Evolutionary conservation across 2,329 filamentous ascomycete species (phyloP).

Genomic region (Diaporthe citrichinensis): DNA sequence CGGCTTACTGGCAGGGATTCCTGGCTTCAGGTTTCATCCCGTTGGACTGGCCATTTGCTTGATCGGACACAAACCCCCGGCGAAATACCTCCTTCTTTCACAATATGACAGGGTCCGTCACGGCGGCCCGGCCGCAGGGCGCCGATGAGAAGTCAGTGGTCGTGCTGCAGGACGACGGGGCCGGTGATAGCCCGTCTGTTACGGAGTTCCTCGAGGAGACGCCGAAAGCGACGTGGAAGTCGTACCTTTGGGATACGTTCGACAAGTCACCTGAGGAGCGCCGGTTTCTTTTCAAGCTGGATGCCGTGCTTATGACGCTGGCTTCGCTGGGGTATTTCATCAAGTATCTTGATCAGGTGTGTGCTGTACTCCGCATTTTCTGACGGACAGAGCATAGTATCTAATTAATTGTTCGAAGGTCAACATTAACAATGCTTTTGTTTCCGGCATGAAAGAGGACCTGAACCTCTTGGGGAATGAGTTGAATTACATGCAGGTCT

Average conservation of each 20-base stretch:
- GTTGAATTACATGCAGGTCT: conserved; percentile 53
- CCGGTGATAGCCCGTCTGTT: neutral
- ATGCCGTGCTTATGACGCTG: conserved; percentile 53
- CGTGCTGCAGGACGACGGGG: conserved; percentile 10
- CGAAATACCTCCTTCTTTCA: neutral
- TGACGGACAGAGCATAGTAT: neutral
- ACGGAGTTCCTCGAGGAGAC: conserved; percentile 45
- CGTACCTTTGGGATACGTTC: conserved; percentile 64
- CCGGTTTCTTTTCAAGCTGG: conserved; percentile 52
- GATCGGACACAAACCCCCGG: too few species aligned
- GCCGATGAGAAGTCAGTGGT: conserved; percentile 13
- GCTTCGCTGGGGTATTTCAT: conserved; percentile 60
- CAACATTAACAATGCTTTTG: conserved; percentile 60
- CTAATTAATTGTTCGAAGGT: conserved; percentile 38
- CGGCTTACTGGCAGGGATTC: neutral
- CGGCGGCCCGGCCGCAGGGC: conserved; percentile 12
- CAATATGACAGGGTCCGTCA: neutral
- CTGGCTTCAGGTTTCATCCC: neutral
- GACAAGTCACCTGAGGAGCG: conserved; percentile 53
- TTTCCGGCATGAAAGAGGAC: conserved; percentile 62
- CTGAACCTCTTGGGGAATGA: conserved; percentile 57
- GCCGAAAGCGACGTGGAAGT: conserved; percentile 59
- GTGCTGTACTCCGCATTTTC: neutral
- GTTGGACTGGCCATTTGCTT: neutral
- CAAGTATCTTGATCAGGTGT: conserved; percentile 57